Base-by-base conservation (phyloP, 768 basidiomycete genomes). In the Coprinopsis marcescibilis region DNA sequence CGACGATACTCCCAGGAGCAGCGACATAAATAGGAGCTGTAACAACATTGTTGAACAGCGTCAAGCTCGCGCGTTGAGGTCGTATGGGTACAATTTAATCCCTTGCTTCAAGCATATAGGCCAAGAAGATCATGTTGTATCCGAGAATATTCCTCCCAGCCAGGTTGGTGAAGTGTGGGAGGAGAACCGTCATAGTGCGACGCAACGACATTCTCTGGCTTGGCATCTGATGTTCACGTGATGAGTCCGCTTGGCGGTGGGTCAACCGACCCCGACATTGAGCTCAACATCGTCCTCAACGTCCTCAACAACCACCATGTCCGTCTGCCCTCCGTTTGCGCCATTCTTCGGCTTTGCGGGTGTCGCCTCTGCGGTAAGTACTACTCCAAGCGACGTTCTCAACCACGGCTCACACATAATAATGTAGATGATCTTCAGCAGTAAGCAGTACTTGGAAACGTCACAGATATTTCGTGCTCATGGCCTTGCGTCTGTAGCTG, bases 291-390 rank as follows among this genome's bases (percentile, higher is more conserved):
- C 27, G 26, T 29, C 49, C 21, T 38, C 43, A 42, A 32, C 45
- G 25, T 49, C 48, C 29, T 33, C 19, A 15, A 43, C 20, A n/a
- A 45, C 34, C 52, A 57, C 43, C 37, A 83, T 81, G 80, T 77
- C 80, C 20, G 53, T 77, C 41, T 96, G 92, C 64, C 92, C 92
- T 51, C 89, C 93, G 24, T 97, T 89, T 63, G 94, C 94, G 42
- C 89, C 92, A 43, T 98, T 98, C 81, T 96, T 98, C 64, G 95
- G 94, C 21, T 94, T 99, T 64, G 94, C 87, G 41, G 95, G 95
- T 42, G 95, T 98, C 24, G 88, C 92, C n/a, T 77, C 85, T 20
- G 82, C 95, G 41, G 95, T 96, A 57, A 67, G 88, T 65, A 29
- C 33, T 37, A 47, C 27, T 48, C 19, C 19, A 27, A 25, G 13